A percentile compares a stretch with the other conserved stretches of the same genome.
phyloP scores from a whole-genome alignment of 2,329 filamentous ascomycete species.

The Bipolaris gigantea region DNA sequence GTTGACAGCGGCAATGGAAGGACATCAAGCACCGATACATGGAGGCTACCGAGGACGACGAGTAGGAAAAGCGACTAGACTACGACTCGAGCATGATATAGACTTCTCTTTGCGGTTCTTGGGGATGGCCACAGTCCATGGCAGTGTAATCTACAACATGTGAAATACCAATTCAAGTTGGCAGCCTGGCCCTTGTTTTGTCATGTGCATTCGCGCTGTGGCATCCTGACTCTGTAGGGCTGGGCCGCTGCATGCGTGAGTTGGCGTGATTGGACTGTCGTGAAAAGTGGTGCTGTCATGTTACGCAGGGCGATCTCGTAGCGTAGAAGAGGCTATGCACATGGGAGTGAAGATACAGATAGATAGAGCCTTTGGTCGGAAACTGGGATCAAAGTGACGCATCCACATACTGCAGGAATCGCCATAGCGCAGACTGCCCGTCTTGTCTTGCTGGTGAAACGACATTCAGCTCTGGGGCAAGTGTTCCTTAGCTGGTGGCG shows the following conservation, averaged over 20 bases:
- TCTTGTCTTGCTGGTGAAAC: neutral
- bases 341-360: neutral
- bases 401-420: neutral
- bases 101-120: slow-evolving; percentile 21
- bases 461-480: neutral
- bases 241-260: neutral
- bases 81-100: slow-evolving; percentile 19
- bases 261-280: neutral
- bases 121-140: slow-evolving; percentile 35
- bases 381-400: neutral
- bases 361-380: neutral
- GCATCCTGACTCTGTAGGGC: neutral
- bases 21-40: slow-evolving; percentile 93
- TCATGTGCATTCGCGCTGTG: neutral
- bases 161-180: slow-evolving; percentile 27
- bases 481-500: slow-evolving; percentile 4
- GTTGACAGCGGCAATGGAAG: slow-evolving; percentile 92
- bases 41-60: slow-evolving; percentile 67
- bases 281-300: neutral
- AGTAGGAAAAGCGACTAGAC: slow-evolving; percentile 27
- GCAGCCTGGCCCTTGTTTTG: slow-evolving; percentile 8
- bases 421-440: neutral
- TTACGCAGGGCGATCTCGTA: neutral
- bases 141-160: slow-evolving; percentile 43
- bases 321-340: neutral